These are phyloP conservation scores for Pichia sp. DNA, from an alignment of 1,139 yeast genomes.

Conservation along the genomic window DNA sequence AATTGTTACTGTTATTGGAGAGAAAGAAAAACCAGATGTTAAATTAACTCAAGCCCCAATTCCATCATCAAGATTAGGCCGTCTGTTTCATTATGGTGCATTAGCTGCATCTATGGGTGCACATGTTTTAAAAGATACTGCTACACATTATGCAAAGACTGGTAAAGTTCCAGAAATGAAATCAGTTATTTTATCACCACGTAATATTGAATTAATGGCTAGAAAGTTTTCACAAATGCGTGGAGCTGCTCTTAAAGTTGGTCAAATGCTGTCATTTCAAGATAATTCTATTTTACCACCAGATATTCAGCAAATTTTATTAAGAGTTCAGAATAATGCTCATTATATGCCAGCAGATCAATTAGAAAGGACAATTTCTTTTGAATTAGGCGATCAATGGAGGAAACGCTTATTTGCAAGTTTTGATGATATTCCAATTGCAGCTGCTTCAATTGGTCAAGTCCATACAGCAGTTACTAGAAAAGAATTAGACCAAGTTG, in stretches of 20 bases:
- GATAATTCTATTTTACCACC: constrained; percentile 78
- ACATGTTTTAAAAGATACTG: constrained; percentile 75
- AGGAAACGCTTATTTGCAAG: constrained; percentile 54
- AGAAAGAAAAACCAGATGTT: constrained; percentile 35
- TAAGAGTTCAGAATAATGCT: constrained; percentile 88
- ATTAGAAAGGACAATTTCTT: constrained; percentile 65
- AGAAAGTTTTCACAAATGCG: constrained; percentile 87
- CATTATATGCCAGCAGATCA: constrained; percentile 96
- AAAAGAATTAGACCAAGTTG: constrained; percentile 50
- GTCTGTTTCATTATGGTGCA: constrained; percentile 88
- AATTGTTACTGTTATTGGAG: constrained; percentile 29
- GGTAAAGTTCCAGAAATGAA: constrained; percentile 47
- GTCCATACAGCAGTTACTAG: constrained; percentile 79
- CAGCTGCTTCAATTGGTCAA: constrained; percentile 97
- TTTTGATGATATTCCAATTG: constrained; percentile 86
- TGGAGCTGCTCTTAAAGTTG: constrained; percentile 95
- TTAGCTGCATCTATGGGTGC: constrained; percentile 89
- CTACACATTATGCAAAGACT: constrained; percentile 55
- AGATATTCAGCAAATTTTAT: constrained; percentile 73
- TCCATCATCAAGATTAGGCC: constrained; percentile 77
- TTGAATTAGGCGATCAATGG: constrained; percentile 79
- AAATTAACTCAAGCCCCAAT: constrained; percentile 63
- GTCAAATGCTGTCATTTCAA: constrained; percentile 93
- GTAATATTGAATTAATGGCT: constrained; percentile 82
- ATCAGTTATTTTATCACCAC: constrained; percentile 66